Base-by-base conservation (phyloP, 2,329 filamentous ascomycete genomes). In the Nemania sp. region DNA sequence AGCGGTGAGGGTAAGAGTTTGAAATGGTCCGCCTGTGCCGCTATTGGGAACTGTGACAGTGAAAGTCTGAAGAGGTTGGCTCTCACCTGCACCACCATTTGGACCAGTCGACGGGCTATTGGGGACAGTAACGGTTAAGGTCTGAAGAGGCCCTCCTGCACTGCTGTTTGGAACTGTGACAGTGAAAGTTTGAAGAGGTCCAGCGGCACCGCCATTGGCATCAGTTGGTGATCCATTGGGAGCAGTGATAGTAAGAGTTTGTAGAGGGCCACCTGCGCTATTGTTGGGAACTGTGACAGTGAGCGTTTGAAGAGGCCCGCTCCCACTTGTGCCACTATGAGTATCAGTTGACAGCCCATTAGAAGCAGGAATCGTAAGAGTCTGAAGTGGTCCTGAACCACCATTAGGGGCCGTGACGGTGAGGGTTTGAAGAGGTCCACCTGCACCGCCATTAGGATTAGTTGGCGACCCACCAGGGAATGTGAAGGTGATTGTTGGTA, bases 401-500 rank as follows among this genome's bases (percentile, higher is more conserved):
- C 47, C 39, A 32, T 47, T 49, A 21, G 58, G 40, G 15, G 35
- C 43, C 3, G 56, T 54, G 4, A 57, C 11, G 13, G 54, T 62
- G 18, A 57, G 13, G 3, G 59, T 54, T 21, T 53, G 32, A 2
- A 39, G 40, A 21, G 47, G 50, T 15, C 45, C 57, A 40, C 60
- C 63, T 43, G 48, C 61, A 9, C 43, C 45, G 11, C 5, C 45
- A 25, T 20, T 40, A 4, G 58, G 35, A 13, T 32, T 34, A 48
- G 18, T 53, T 21, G 68, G 54, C 25, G 67, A 65, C 11, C 29
- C 62, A 9, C 61, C 63, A 49, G 68, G 66, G 29, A 65, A 60
- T 48, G 70, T 71, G 57, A 72, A 61, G 11, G 70, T 72, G 47
- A 72, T 59, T 18, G 70, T 72, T 54, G 66, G 60, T 20, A 67